Evolutionary conservation across 768 basidiomycete species (phyloP).

Genomic region (Mycena vulgaris): DNA sequence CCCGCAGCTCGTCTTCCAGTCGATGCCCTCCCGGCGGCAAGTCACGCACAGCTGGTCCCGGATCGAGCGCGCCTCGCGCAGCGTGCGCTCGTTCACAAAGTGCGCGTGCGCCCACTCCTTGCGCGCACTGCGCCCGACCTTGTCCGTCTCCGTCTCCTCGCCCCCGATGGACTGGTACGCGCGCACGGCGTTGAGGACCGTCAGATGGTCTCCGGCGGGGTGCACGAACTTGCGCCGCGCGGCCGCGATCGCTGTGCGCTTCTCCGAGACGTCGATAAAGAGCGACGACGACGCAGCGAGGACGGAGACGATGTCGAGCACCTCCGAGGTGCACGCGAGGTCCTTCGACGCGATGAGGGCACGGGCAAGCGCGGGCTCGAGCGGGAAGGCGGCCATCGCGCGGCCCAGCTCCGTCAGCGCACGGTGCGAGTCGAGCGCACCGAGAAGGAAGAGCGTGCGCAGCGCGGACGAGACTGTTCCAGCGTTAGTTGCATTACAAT

Average conservation of each 20-base stretch:
- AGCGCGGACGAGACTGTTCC: slow-evolving; percentile 71
- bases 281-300: slow-evolving; percentile 86
- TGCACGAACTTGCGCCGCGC: slow-evolving; percentile 87
- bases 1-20: slow-evolving; percentile 71
- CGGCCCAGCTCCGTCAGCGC: slow-evolving; percentile 81
- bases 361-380: slow-evolving; percentile 89
- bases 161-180: slow-evolving; percentile 82
- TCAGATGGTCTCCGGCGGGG: slow-evolving; percentile 91
- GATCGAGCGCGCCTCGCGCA: slow-evolving; percentile 85
- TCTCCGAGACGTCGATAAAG: slow-evolving; percentile 83
- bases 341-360: slow-evolving; percentile 84
- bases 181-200: slow-evolving; percentile 86
- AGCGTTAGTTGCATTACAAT: neutral
- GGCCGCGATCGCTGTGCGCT: slow-evolving; percentile 80
- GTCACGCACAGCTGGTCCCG: slow-evolving; percentile 81
- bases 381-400: slow-evolving; percentile 91
- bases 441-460: slow-evolving; percentile 83
- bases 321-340: slow-evolving; percentile 80
- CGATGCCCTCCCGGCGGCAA: slow-evolving; percentile 73
- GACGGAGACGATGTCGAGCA: slow-evolving; percentile 89
- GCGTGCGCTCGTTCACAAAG: slow-evolving; percentile 85
- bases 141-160: slow-evolving; percentile 31
- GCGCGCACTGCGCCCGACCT: slow-evolving; percentile 48
- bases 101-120: slow-evolving; percentile 89
- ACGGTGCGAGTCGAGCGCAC: slow-evolving; percentile 79